Evolutionary conservation across 2,329 filamentous ascomycete genomes (phyloP), one percentile per base, ranked within the genome.

Genomic region (Colletotrichum salicis): DNA sequence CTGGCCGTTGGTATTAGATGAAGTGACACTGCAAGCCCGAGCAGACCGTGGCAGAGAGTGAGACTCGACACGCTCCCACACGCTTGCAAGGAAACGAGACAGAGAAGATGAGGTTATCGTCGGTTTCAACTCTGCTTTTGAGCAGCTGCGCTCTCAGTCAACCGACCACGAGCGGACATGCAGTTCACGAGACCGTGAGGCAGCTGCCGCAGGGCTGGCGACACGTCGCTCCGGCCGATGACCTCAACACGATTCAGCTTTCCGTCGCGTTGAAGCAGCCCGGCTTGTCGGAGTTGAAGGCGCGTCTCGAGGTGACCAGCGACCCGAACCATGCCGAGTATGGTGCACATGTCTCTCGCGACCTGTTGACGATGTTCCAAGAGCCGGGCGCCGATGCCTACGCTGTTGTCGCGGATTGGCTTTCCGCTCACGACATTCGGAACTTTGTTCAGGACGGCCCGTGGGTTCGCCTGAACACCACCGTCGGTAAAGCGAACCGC

Each of bases 391-490:
- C 76, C 2, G 71, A 77, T 2, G 79, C 83, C 7, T 78, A 84
- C 10, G 68, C 80, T 11, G 72, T 76, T 0, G 84, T 88, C 4
- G 70, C 81, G 6, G 67, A 72, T 8, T 88, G 86, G 86, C 78
- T 88, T 2, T 76, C 75, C 33, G 76, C 79, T 2, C 80, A 80
- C 52, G 82, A 80, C 5, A 78, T 87, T 29, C 72, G 73, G 5
- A 75, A 81, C 24, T 74, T 79, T 10, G 77, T 76, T 1, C 73
- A 76, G 0, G 78, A 82, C 31, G 80, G 81, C 27, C 80, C 85
- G 15, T 85, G 84, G 80, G 76, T 88, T 66, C 79, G 80, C 59
- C 81, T 86, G 58, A 80, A 81, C 51, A 80, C 83, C 1, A 84
- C 84, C 0, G 84, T 84, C 10, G 73, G 76, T 15, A 73, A 79